These are phyloP conservation scores for Arxiozyma heterogenica DNA, from an alignment of 1,139 yeast genomes.

Conservation along the genomic window DNA sequence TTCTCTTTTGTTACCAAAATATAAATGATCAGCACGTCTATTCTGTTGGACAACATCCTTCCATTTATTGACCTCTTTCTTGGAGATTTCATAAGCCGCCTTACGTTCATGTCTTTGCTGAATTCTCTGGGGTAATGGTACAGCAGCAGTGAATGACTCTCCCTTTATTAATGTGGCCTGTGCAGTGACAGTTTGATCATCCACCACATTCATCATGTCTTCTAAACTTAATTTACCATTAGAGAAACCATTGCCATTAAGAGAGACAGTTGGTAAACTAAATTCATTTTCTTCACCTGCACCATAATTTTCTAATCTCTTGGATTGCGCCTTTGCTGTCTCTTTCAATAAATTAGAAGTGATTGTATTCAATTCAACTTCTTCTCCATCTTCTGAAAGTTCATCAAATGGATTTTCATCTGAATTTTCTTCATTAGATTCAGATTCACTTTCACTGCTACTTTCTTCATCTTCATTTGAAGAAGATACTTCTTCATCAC, in stretches of 20 bases:
- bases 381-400: conserved; percentile 32
- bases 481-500: conserved; percentile 1
- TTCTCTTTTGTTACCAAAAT: conserved; percentile 46
- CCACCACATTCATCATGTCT: conserved; percentile 66
- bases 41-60: conserved; percentile 69
- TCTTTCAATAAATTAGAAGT: conserved; percentile 28
- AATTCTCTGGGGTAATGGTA: conserved; percentile 79
- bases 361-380: conserved; percentile 32
- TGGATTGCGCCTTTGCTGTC: conserved; percentile 33
- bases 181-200: conserved; percentile 36
- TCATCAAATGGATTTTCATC: conserved; percentile 32
- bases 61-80: conserved; percentile 84
- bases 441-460: conserved; percentile 21
- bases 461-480: not conserved
- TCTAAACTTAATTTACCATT: conserved; percentile 48
- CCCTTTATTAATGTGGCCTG: conserved; percentile 47
- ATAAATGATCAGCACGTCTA: conserved; percentile 75
- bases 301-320: conserved; percentile 40
- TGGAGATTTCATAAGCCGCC: conserved; percentile 86
- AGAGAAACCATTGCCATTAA: conserved; percentile 16
- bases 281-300: conserved; percentile 57
- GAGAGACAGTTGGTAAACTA: conserved; percentile 44
- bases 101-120: conserved; percentile 79
- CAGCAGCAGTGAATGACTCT: conserved; percentile 43
- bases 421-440: conserved; percentile 16